Evolutionary conservation across 2,329 filamentous ascomycete species (phyloP), one percentile per base, ranked within the genome.

Genomic region (Bipolaris cookei): DNA sequence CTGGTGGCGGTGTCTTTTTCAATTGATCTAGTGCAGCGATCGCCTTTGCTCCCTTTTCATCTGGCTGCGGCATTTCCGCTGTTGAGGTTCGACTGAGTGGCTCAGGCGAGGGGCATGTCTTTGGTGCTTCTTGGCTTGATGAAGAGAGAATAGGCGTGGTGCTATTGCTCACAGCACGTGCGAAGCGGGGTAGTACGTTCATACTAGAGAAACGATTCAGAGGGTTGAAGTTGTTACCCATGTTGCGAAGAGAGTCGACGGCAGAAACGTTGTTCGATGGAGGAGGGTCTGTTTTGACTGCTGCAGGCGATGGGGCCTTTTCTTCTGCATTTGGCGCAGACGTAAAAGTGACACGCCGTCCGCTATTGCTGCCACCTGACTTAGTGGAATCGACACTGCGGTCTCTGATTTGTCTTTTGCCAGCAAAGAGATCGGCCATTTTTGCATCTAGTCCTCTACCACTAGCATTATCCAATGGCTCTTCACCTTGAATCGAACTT

Each of bases 201-300:
- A 95, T 92, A 32, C 87, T 83, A 7, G 89, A 87, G 49, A 96
- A 85, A 49, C 91, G 86, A 42, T 88, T 91, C 73, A 96, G 88
- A 3, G 92, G 92, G 68, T 96, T 96, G 32, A 96, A 80, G 0
- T 89, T 88, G 73, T 85, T 95, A 35, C 91, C 88, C 58, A 96
- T 83, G 72, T 85, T 94, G 52, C 90, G 87, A 80, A 96, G 88
- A 11, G 91, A 91, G 62, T 96, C 91, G 1, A 96, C 85, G 11
- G 90, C 88, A 3, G 88, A 88, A 59, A 84, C 85, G 53, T 64
- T 66, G 48, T 58, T 54, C 13, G 55, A 54, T 10, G 65, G 59
- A 14, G 70, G 56, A 21, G 71, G 51, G 10, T 74, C 72, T 25
- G 72, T 65, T 28, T 71, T 72, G 14, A 51, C 47, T 11, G 67